Base-by-base conservation (phyloP, 1,284 basidiomycete genomes). In the Termitomyces sp. region DNA sequence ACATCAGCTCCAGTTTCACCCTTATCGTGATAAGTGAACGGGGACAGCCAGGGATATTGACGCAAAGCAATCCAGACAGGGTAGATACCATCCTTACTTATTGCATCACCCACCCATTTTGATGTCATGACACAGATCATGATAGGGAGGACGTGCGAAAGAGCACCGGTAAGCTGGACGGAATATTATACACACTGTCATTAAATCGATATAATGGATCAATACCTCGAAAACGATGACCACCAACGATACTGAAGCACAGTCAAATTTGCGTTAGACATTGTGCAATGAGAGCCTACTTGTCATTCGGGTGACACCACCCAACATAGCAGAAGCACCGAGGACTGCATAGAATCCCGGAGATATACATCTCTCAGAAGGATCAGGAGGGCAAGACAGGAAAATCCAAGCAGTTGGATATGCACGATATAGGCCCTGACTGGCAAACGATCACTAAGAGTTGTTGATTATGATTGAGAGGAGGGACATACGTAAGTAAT, bases 321-420 rank as follows among this genome's bases (percentile, higher is more conserved):
- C 88, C 0, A 92, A 71, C 78, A 90, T 87, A 1, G 88, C 86
- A 30, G 90, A 84, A 17, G 90, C 89, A 1, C 90, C 90, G 36
- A 92, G 84, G 21, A 92, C 86, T 13, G 90, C 86, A 64, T 93
- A 93, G 62, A 92, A 90, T 31, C 88, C 87, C 2, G 90, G 89
- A 4, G 83, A 88, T 44, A 92, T 82, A 62, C 88, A 90, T 45
- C 77, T 73, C 21, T 82, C 75, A 13, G 82, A 79, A 0, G 81
- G 81, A 62, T 88, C 86, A 0, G 86, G 83, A 9, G 85, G 84
- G 65, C 86, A 89, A 0, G 83, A 78, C 10, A 80, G 70, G 66
- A 89, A 88, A 33, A 87, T 74, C 83, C 83, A 86, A 1, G 84
- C 80, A 5, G 68, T 74, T 7, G 86, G 82, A 62, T 84, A 79